Evolutionary conservation across 192 early-diverging fungal genomes (phyloP).

Genomic region (Funneliformis mosseae): DNA sequence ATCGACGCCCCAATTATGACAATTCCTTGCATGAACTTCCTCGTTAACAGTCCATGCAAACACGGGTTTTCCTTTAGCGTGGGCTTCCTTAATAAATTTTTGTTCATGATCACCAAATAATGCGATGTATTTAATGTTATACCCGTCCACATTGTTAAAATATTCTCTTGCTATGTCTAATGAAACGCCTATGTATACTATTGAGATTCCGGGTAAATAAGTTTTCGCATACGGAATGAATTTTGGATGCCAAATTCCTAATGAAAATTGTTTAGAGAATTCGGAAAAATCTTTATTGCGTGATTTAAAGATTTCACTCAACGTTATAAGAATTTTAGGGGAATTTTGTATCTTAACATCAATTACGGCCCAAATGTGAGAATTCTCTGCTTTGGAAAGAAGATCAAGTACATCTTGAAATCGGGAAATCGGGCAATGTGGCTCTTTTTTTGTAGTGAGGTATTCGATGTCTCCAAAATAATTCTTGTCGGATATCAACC

Average conservation of each 20-base stretch:
- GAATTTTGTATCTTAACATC: slow-evolving; percentile 57
- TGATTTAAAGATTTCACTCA: slow-evolving; percentile 30
- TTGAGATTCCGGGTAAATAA: slow-evolving; percentile 46
- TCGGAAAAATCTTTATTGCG: slow-evolving; percentile 26
- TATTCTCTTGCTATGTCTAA: slow-evolving; percentile 44
- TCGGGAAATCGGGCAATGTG: slow-evolving; percentile 48
- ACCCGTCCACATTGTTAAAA: slow-evolving; percentile 48
- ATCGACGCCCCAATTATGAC: slow-evolving; percentile 51
- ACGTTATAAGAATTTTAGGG: slow-evolving; percentile 33
- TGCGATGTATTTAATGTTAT: slow-evolving; percentile 48
- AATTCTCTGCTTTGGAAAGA: slow-evolving; percentile 46
- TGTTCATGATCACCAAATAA: slow-evolving; percentile 44
- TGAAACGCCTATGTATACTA: slow-evolving; percentile 55
- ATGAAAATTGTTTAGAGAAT: slow-evolving; percentile 48
- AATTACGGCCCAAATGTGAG: slow-evolving; percentile 53
- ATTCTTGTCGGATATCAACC: slow-evolving; percentile 39
- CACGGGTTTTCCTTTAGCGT: slow-evolving; percentile 48
- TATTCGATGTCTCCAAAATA: slow-evolving; percentile 57
- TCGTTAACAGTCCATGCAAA: slow-evolving; percentile 59
- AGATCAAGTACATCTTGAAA: slow-evolving; percentile 53
- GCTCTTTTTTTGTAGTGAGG: slow-evolving; percentile 47
- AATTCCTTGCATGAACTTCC: slow-evolving; percentile 39
- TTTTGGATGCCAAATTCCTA: slow-evolving; percentile 59
- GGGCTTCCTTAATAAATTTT: slow-evolving; percentile 53
- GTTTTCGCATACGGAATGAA: slow-evolving; percentile 49